Evolutionary conservation across 345 rosid species (phyloP).

Genomic region (Erysimum cheiranthoides): DNA sequence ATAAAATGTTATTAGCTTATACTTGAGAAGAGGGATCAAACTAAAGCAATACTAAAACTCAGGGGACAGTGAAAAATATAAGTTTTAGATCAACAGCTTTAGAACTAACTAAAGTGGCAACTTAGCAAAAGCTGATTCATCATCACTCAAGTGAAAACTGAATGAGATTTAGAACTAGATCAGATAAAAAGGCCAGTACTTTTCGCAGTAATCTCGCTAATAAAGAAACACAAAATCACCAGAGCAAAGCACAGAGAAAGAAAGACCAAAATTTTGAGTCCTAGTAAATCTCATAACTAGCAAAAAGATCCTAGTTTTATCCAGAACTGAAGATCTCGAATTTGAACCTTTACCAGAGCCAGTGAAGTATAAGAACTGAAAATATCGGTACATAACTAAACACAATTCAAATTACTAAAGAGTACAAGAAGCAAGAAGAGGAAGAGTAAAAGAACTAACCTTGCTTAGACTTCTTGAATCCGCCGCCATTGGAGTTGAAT

Average conservation of each 20-base stretch:
- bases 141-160: slow-evolving; percentile 6
- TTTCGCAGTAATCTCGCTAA: slow-evolving; percentile 1
- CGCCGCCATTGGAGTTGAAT: slow-evolving; percentile 66
- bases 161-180: slow-evolving; percentile 16
- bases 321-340: slow-evolving; percentile 27
- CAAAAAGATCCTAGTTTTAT: neutral
- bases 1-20: slow-evolving; percentile 36
- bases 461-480: slow-evolving; percentile 69
- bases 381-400: neutral
- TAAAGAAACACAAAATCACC: slow-evolving; percentile 3
- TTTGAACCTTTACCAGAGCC: neutral
- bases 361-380: slow-evolving; percentile 1
- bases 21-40: slow-evolving; percentile 6
- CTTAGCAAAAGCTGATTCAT: slow-evolving; percentile 22
- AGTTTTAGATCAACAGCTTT: slow-evolving; percentile 1
- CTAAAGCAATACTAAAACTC: slow-evolving; percentile 14
- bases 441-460: slow-evolving; percentile 46
- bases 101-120: neutral
- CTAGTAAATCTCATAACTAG: slow-evolving; percentile 10
- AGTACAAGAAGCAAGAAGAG: slow-evolving; percentile 17
- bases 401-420: slow-evolving; percentile 5
- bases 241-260: slow-evolving; percentile 18
- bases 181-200: slow-evolving; percentile 6
- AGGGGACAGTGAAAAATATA: neutral
- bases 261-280: slow-evolving; percentile 6